Conservation (phyloP, 2,329 filamentous ascomycete species). For the Beauveria sp. region DNA sequence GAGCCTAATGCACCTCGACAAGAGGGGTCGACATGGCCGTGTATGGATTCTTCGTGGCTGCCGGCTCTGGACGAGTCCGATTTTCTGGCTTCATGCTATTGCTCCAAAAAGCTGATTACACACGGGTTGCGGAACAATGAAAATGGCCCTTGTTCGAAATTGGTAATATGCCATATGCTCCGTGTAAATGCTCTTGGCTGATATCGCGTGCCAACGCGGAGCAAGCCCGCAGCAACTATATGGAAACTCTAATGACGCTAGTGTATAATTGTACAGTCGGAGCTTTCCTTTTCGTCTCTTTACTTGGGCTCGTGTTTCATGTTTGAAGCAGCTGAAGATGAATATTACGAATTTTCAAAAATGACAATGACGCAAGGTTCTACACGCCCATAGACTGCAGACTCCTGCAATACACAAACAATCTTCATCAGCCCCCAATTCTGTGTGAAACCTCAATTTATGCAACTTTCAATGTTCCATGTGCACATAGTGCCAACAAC, state of each 20-base stretch:
- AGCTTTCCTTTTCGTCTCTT: background rate
- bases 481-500: background rate
- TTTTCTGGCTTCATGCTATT: background rate
- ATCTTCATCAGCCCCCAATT: too few species aligned
- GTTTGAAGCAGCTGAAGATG: background rate
- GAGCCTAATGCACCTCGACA: slow-evolving; percentile 6
- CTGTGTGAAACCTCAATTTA: too few species aligned
- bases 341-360: background rate
- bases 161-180: background rate
- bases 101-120: background rate
- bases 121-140: background rate
- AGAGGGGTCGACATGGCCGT: background rate
- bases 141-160: background rate
- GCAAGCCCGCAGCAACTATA: background rate
- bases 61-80: background rate
- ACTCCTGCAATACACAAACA: background rate
- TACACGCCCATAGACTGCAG: too few species aligned
- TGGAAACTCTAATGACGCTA: background rate
- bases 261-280: background rate
- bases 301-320: background rate
- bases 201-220: background rate
- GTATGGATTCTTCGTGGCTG: background rate
- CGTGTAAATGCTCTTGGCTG: background rate
- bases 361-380: background rate
- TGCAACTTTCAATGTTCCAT: too few species aligned